A percentile compares a stretch with the other conserved stretches of the same genome.
Evolutionary conservation across 768 basidiomycete species (phyloP).

Genomic region (Mycena venus): DNA sequence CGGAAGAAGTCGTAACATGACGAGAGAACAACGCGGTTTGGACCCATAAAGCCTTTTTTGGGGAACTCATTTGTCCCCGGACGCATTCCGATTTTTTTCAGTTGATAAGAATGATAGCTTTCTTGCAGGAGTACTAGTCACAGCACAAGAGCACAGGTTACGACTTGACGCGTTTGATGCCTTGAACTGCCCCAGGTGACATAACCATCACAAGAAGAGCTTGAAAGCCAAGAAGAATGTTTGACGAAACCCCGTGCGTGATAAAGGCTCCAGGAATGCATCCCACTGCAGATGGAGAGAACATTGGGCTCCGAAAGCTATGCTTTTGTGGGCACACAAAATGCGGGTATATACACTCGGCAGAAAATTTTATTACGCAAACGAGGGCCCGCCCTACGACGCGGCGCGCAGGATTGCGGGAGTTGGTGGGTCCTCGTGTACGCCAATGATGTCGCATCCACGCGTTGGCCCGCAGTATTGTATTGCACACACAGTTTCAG

Average conservation of each 20-base stretch:
- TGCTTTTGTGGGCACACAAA: neutral
- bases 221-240: neutral
- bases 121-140: neutral
- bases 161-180: neutral
- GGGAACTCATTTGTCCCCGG: neutral
- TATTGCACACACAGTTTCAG: neutral
- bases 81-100: neutral
- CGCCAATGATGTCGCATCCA: neutral
- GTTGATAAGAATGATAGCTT: no score
- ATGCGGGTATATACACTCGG: neutral
- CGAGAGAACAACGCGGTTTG: neutral
- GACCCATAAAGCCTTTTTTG: constrained; percentile 12
- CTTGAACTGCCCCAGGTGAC: no score
- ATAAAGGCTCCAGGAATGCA: neutral
- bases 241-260: no score
- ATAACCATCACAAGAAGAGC: no score
- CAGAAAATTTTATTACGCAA: neutral
- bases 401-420: neutral
- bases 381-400: no score
- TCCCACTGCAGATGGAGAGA: no score
- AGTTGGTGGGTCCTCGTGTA: constrained; percentile 4
- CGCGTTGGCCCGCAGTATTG: neutral
- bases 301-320: neutral
- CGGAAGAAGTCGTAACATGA: neutral
- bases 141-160: no score